Evolutionary conservation across 495 filamentous ascomycete species (phyloP).

Genomic region (Penicillium subrubescens): DNA sequence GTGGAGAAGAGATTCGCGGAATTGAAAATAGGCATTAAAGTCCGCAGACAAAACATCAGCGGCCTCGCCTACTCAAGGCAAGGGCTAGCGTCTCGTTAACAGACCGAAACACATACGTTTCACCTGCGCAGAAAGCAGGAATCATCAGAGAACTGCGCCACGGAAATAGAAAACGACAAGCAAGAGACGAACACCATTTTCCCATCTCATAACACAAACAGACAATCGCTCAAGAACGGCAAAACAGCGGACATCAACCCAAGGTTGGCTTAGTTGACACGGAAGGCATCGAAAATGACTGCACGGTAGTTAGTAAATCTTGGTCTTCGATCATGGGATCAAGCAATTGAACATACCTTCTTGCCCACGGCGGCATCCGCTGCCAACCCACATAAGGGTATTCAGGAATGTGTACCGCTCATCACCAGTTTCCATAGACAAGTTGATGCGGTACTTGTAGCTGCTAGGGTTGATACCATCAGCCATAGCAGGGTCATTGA

Average conservation of each 20-base stretch:
- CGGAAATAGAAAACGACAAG: constrained; percentile 8
- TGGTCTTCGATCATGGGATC: no score
- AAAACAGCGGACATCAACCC: constrained; percentile 29
- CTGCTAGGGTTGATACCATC: constrained; percentile 57
- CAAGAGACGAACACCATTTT: constrained; percentile 33
- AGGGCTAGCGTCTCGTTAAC: background rate
- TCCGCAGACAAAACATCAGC: background rate
- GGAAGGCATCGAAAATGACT: constrained; percentile 54
- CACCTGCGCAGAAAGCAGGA: constrained; percentile 1
- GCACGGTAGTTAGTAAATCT: constrained; percentile 14
- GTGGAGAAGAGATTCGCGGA: background rate
- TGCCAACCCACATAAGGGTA: constrained; percentile 63
- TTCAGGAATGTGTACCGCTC: constrained; percentile 64
- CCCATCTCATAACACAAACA: constrained; percentile 34
- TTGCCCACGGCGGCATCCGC: constrained; percentile 58
- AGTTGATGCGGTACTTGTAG: constrained; percentile 59
- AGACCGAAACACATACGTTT: background rate
- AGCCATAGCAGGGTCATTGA: constrained; percentile 52
- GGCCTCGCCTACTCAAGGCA: background rate
- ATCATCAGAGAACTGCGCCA: constrained; percentile 10
- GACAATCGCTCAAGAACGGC: constrained; percentile 44
- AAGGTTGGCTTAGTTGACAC: constrained; percentile 40
- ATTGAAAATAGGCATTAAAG: background rate
- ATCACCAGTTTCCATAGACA: constrained; percentile 63
- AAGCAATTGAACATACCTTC: constrained; percentile 43